These are phyloP conservation scores for Suaeda aralocaspica DNA, from an alignment of 148 eudicot genomes.

Conservation along the genomic window DNA sequence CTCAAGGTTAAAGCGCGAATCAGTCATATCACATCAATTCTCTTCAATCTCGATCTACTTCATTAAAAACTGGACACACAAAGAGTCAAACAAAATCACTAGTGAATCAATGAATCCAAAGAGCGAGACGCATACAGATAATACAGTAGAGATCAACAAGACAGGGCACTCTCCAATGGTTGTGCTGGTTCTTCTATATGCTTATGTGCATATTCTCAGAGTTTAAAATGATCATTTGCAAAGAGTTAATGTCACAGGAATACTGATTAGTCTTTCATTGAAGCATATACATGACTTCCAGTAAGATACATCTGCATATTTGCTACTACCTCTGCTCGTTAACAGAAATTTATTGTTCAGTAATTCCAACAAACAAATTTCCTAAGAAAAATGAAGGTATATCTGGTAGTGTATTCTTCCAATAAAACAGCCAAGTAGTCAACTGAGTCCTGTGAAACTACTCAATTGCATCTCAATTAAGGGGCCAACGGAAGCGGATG, in stretches of 20 bases:
- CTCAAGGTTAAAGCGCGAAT: not conserved
- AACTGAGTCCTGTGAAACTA: not conserved
- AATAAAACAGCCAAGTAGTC: not conserved
- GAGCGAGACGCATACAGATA: not conserved
- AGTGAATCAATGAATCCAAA: not conserved
- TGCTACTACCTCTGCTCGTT: not conserved
- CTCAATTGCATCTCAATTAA: conserved; percentile 3
- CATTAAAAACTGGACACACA: not conserved
- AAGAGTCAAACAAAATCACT: not conserved
- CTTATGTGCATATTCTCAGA: not conserved
- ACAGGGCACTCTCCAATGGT: not conserved
- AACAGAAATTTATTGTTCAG: not conserved
- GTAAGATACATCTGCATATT: not conserved
- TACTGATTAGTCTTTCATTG: not conserved
- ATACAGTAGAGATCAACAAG: not conserved
- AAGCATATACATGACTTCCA: not conserved
- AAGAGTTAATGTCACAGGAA: not conserved
- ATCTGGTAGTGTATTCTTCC: not conserved
- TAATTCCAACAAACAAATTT: not conserved
- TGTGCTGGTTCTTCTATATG: not conserved
- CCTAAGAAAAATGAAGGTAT: not conserved
- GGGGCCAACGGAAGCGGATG: not conserved
- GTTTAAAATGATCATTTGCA: not conserved
- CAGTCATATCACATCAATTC: not conserved
- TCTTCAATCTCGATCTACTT: not conserved